A percentile compares a stretch with the other conserved stretches of the same genome.
Evolutionary conservation across 306 rosid species (phyloP).

Genomic region (Bauhinia variegata): DNA sequence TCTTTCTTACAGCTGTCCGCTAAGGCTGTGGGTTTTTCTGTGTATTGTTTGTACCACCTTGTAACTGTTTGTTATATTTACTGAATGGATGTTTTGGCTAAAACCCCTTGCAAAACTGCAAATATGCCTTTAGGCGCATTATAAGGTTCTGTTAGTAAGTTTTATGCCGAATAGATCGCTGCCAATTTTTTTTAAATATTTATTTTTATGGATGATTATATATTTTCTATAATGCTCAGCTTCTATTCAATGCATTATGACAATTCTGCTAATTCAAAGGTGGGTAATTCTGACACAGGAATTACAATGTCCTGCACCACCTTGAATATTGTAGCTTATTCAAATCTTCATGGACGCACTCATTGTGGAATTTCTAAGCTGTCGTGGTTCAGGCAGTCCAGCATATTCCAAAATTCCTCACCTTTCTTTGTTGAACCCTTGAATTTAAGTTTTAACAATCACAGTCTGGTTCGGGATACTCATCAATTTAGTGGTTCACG

Average conservation of each 20-base stretch:
- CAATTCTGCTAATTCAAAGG: neutral
- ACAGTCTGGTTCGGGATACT: neutral
- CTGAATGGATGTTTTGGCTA: neutral
- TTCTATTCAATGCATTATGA: neutral
- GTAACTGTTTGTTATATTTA: constrained; percentile 38
- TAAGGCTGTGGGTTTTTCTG: neutral
- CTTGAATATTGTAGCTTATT: constrained; percentile 44
- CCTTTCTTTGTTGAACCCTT: constrained; percentile 25
- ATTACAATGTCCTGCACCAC: constrained; percentile 49
- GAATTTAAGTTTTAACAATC: constrained; percentile 25
- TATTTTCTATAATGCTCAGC: neutral
- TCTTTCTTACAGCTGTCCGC: neutral
- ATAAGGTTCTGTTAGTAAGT: neutral
- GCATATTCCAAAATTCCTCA: constrained; percentile 28
- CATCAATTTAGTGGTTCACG: constrained; percentile 10
- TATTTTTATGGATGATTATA: too few relatives aligned
- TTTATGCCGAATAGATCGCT: too few relatives aligned
- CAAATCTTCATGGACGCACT: constrained; percentile 31
- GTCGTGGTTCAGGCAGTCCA: constrained; percentile 12
- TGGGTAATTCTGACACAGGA: constrained; percentile 16
- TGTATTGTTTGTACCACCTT: neutral
- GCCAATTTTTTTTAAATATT: too few relatives aligned
- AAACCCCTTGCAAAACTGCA: neutral
- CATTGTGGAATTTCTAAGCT: constrained; percentile 33
- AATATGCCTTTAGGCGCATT: neutral